Evolutionary conservation across 257 asterid genomes (phyloP), one percentile per base, ranked within the genome.

Genomic region (Solanum tarijense): DNA sequence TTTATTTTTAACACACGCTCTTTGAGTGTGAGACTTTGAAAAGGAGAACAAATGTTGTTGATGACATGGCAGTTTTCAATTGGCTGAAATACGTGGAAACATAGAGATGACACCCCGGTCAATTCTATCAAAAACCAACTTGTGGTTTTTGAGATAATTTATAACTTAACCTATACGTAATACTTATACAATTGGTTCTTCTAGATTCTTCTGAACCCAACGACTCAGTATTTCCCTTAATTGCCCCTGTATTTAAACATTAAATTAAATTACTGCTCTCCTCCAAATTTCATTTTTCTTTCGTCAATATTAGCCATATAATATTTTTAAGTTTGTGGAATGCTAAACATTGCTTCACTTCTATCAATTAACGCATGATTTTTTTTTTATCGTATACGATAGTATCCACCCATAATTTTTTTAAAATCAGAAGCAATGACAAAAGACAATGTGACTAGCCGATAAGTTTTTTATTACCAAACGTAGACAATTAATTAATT

Each of bases 1-100:
- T 25, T 79, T 81, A 11, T 52, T 82, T 18, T 82, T 27, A 29
- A 82, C 27, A 81, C 25, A 10, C 21, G 23, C 66, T 31, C 23
- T 86, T 21, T 41, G 69, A 6, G 8, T 52, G 21, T 3, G 8
- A 52, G 35, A 20, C 34, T n/a, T 39, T 86, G 72, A 31, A 46
- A 27, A 31, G 34, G 72, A 11, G 82, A 12, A 3, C 21, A 31
- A 2, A 20, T 81, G 38, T 18, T 6, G 7, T 31, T 35, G 86
- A 32, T 89, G 86, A 89, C 91, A 82, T 87, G 91, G 88, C 86
- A 29, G 14, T 13, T 9, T 10, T 38, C 13, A 29, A 89, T 83
- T 86, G 91, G 91, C 41, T 4, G 7, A 43, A 36, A 13, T 43
- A 65, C 89, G 86, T 87, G 86, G 31, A 31, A 55, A 74, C 48